Conservation (phyloP, 2,329 filamentous ascomycete genomes). For the Tolypocladium tundrense region DNA sequence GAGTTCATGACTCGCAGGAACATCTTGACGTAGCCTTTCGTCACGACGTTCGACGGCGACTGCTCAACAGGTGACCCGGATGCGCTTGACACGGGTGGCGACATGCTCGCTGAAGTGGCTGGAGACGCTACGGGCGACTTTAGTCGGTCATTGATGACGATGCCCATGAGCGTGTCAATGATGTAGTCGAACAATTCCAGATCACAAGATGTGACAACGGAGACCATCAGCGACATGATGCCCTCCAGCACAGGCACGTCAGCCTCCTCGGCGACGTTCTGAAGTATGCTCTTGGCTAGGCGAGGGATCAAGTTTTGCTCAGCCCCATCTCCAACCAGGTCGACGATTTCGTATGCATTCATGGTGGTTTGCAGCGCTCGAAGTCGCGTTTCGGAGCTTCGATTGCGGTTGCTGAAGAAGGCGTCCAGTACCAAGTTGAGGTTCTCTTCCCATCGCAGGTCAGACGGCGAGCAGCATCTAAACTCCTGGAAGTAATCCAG, state of each 20-base stretch:
- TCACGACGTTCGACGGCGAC: constrained; percentile 60
- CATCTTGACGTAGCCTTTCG: constrained; percentile 60
- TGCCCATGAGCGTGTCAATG: constrained; percentile 38
- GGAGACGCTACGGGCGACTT: constrained; percentile 29
- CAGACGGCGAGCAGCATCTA: constrained; percentile 61
- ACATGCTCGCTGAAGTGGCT: constrained; percentile 12
- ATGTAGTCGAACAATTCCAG: constrained; percentile 49
- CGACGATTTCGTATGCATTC: constrained; percentile 48
- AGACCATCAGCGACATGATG: constrained; percentile 53
- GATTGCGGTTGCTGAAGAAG: constrained; percentile 52
- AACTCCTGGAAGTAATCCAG: constrained; percentile 60
- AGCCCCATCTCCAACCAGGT: constrained; percentile 47
- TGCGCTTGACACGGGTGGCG: constrained; percentile 10
- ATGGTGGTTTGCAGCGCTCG: constrained; percentile 51
- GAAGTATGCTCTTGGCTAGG: constrained; percentile 51
- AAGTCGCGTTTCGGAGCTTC: constrained; percentile 52
- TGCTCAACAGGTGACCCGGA: constrained; percentile 19
- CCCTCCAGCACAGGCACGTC: constrained; percentile 56
- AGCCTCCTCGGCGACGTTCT: constrained; percentile 50
- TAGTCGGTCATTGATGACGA: constrained; percentile 38
- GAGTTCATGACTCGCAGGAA: constrained; percentile 65
- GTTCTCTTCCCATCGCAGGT: constrained; percentile 57
- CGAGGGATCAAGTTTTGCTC: constrained; percentile 46
- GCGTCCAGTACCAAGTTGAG: constrained; percentile 48
- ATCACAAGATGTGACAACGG: constrained; percentile 51